Evolutionary conservation across 2,329 filamentous ascomycete genomes (phyloP).

Genomic region (Botrytis tulipae): DNA sequence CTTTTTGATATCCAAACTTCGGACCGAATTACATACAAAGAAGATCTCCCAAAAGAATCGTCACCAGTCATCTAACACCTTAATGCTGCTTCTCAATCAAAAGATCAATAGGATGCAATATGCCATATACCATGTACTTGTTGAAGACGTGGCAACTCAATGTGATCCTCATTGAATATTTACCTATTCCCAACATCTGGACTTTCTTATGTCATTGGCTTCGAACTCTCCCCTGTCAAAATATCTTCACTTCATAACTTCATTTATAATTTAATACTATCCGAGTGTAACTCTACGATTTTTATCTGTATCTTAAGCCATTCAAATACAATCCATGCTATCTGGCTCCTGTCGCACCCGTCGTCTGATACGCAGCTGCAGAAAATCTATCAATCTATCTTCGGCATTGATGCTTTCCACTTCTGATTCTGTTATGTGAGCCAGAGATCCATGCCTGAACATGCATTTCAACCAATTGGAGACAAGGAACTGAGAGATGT

Average conservation of each 20-base stretch:
- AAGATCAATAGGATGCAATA: not conserved
- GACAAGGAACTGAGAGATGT: not conserved
- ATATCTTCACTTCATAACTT: not conserved
- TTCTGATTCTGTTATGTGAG: not conserved
- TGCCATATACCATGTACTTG: not conserved
- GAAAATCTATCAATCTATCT: not conserved
- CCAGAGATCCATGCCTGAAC: not conserved
- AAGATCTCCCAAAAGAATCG: not conserved
- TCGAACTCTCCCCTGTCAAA: not conserved
- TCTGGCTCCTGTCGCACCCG: not conserved
- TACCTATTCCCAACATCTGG: not conserved
- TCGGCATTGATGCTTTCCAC: not conserved
- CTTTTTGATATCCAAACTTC: not conserved
- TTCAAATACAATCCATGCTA: no score
- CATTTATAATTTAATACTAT: not conserved
- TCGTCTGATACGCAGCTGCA: conserved; percentile 4
- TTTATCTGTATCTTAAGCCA: no score
- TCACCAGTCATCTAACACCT: not conserved
- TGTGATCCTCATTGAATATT: not conserved
- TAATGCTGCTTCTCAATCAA: not conserved
- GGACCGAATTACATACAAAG: conserved; percentile 6
- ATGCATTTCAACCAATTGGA: not conserved
- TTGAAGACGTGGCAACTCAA: not conserved
- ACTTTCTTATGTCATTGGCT: not conserved
- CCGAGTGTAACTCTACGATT: not conserved